Evolutionary conservation across 2,329 filamentous ascomycete species (phyloP).

Genomic region (Aspergillus aculeatus): DNA sequence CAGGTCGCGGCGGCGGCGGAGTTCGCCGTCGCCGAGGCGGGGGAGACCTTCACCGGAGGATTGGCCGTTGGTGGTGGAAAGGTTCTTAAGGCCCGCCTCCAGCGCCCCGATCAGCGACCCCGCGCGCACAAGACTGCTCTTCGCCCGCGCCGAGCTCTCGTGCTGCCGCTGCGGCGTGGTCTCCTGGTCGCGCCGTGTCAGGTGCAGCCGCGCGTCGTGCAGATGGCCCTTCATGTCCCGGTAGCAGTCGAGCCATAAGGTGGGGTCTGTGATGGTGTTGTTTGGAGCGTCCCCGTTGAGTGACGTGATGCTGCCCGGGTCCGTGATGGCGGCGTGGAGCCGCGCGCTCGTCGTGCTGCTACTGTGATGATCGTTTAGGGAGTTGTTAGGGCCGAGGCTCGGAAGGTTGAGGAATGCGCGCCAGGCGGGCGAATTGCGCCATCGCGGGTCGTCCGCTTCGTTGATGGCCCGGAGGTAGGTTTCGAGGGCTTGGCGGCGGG

Average conservation of each 20-base stretch:
- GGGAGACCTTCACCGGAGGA: conserved; percentile 10
- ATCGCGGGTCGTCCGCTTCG: conserved; percentile 54
- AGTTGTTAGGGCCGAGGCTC: conserved; percentile 19
- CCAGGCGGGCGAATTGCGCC: conserved; percentile 59
- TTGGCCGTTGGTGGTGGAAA: conserved; percentile 14
- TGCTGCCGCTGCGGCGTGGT: conserved; percentile 60
- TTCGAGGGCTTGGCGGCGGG: conserved; percentile 57
- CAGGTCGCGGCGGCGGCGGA: conserved; percentile 58
- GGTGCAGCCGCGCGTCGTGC: conserved; percentile 58
- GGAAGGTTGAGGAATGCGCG: conserved; percentile 59
- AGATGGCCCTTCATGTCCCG: conserved; percentile 59
- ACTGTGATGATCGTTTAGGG: conserved; percentile 25
- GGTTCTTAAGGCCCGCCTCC: conserved; percentile 54
- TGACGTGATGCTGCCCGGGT: conserved; percentile 26
- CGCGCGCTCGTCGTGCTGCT: conserved; percentile 35
- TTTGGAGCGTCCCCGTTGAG: background rate
- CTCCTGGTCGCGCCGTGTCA: conserved; percentile 62
- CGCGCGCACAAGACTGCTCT: conserved; percentile 58
- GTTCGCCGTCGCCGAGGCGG: conserved; percentile 59
- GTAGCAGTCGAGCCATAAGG: conserved; percentile 62
- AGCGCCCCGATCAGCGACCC: conserved; percentile 55
- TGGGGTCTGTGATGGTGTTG: conserved; percentile 50
- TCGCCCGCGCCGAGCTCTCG: conserved; percentile 61
- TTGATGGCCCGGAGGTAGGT: conserved; percentile 60
- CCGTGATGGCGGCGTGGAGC: conserved; percentile 45